A percentile compares a stretch with the other conserved stretches of the same genome.
Evolutionary conservation across 164 flowering plant genomes (phyloP).

Genomic region (Cinnamomum micranthum): DNA sequence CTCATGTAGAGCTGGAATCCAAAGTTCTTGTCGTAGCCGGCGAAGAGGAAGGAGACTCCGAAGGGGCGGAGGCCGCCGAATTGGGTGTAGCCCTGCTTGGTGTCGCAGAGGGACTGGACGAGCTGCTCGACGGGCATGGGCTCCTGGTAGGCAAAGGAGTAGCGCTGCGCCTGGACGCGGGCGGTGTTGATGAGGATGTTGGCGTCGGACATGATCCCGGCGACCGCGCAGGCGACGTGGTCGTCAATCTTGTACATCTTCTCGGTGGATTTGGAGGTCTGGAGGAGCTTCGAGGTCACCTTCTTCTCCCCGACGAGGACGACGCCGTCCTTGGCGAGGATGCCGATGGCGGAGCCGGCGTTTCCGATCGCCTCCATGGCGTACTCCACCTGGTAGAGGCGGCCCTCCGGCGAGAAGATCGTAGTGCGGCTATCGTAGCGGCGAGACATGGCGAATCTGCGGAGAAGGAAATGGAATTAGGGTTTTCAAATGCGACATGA

Average conservation of each 20-base stretch:
- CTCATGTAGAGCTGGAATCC: conserved; percentile 22
- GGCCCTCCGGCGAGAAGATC: conserved; percentile 24
- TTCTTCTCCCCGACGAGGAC: conserved; percentile 25
- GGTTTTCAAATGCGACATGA: too few relatives aligned
- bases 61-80: conserved; percentile 26
- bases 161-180: conserved; percentile 22
- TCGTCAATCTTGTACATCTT: conserved; percentile 23
- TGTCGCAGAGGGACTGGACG: conserved; percentile 17
- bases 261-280: conserved; percentile 19
- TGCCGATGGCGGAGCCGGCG: conserved; percentile 24
- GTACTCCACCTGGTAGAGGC: conserved; percentile 26
- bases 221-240: conserved; percentile 22
- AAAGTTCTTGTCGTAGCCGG: conserved; percentile 19
- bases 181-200: conserved; percentile 22
- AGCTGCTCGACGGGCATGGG: conserved; percentile 25
- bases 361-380: conserved; percentile 27
- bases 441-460: conserved; percentile 15
- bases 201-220: conserved; percentile 26
- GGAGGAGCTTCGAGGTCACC: conserved; percentile 26
- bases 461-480: background rate
- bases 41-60: conserved; percentile 21
- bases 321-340: conserved; percentile 19
- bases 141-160: conserved; percentile 16
- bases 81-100: conserved; percentile 24
- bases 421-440: conserved; percentile 24